Base-by-base conservation (phyloP, 73 alveolate species). In the Effrenium voratum region DNA sequence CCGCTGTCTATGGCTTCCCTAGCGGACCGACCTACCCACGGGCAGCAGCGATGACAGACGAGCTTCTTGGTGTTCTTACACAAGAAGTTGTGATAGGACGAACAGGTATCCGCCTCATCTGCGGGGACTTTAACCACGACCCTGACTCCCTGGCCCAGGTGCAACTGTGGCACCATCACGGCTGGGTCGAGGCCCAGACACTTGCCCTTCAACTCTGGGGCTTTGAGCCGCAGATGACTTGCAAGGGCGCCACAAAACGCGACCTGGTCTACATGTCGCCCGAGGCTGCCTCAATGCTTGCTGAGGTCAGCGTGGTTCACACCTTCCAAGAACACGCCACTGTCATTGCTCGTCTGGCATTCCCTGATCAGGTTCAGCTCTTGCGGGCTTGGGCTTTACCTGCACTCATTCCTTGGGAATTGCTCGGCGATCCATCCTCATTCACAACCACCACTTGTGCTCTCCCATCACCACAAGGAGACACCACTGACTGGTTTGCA, bases 171-270 rank as follows among this genome's bases (percentile, higher is more conserved):
- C 30, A 24, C 46, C 24, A 28, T 24, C 26, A 28, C 5, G 91
- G 91, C 70, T 79, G 70, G 70, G 60, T 79, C 46, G 46, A 45
- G 30, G 66, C 91, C 30, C 91, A 79, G 70, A 32, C 26, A 2
- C 5, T 79, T 2, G 66, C 91, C 2, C 32, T 8, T 46, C 44
- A 45, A 1, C 57, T 19, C 34, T 79, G 91, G 91, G 30, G 16
- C 38, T 6, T 2, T 24, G 47, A 43, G 45, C 44, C 12, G 5
- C 36, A 2, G 44, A 41, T 45, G 44, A 79, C 91, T 1, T 79
- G 91, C 28, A 79, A 79, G 70, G 91, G 91, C n/a, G 38, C 68
- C 46, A 79, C 91, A 2, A 70, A 41, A 6, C 3, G 91, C 15
- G 91, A 79, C 38, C 8, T 44, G 19, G 41, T 79, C 5, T 79